Evolutionary conservation across 768 basidiomycete genomes (phyloP).

Genomic region (Boletus subcaerulescens): DNA sequence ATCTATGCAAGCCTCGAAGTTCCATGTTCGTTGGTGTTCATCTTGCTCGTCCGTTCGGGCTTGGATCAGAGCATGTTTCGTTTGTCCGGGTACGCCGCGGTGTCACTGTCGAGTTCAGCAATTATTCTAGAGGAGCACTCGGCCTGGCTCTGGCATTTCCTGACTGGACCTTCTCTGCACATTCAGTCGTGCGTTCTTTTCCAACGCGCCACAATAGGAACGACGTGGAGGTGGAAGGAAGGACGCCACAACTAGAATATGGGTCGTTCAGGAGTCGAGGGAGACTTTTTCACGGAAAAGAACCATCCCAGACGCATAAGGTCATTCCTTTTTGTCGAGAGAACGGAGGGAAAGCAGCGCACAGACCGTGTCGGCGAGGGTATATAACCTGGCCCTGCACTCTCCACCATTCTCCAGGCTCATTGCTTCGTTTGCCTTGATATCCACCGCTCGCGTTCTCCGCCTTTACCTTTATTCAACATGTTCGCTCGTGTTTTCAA

Average conservation of each 20-base stretch:
- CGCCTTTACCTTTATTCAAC: background rate
- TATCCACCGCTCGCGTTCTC: background rate
- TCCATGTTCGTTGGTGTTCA: background rate
- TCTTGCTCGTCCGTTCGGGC: background rate
- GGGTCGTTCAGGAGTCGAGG: background rate
- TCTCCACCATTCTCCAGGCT: background rate
- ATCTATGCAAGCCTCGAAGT: background rate
- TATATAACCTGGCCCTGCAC: constrained; percentile 6
- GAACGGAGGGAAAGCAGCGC: background rate
- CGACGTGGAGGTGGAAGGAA: constrained; percentile 1
- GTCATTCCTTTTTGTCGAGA: background rate
- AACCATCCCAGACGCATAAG: background rate
- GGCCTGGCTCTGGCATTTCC: constrained; percentile 1
- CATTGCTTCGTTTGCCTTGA: background rate
- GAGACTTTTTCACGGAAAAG: constrained; percentile 6
- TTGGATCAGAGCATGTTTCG: background rate
- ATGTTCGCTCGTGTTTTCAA: constrained; percentile 15
- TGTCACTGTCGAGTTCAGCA: background rate
- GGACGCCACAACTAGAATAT: constrained; percentile 6
- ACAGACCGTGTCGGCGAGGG: constrained; percentile 7
- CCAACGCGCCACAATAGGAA: background rate
- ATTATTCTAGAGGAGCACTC: background rate
- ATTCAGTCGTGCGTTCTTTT: background rate
- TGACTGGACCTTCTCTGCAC: background rate
- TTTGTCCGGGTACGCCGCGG: constrained; percentile 1